These are phyloP conservation scores for Cymbopogon citratus DNA, from an alignment of 176 grass and related monocot genomes.

Conservation along the genomic window DNA sequence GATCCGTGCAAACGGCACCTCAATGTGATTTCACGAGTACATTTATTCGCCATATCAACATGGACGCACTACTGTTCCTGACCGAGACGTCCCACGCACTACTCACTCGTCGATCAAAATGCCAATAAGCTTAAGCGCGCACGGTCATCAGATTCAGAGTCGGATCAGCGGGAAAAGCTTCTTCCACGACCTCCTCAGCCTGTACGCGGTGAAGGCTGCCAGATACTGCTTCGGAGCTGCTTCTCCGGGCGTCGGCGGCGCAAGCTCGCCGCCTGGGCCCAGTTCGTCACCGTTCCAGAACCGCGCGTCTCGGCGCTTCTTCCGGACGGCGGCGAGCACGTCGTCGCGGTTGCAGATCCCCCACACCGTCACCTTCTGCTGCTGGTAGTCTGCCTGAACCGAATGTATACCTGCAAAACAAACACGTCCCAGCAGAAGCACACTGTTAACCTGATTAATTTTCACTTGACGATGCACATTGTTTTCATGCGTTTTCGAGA, in stretches of 20 bases:
- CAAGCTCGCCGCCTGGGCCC: not conserved
- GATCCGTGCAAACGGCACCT: not conserved
- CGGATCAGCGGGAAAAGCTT: constrained; percentile 68
- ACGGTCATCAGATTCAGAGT: constrained; percentile 16
- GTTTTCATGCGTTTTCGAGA: too few species aligned
- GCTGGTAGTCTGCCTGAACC: constrained; percentile 62
- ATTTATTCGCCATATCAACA: constrained; percentile 35
- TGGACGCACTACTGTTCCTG: constrained; percentile 13
- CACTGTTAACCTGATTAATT: not conserved
- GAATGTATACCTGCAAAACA: constrained; percentile 73
- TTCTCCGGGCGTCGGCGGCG: not conserved
- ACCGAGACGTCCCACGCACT: not conserved
- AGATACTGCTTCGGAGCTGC: constrained; percentile 46
- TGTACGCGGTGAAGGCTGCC: constrained; percentile 40
- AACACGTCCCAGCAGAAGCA: not conserved
- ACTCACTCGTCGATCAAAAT: not conserved
- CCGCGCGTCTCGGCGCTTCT: constrained; percentile 61
- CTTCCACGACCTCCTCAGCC: constrained; percentile 72
- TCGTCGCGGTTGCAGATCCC: constrained; percentile 77
- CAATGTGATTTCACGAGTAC: not conserved
- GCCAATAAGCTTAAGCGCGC: not conserved
- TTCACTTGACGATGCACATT: not conserved
- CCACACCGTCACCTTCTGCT: constrained; percentile 93
- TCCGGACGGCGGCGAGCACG: constrained; percentile 67
- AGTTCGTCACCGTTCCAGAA: constrained; percentile 45